phyloP scores from a whole-genome alignment of 2,329 filamentous ascomycete species.

The Penicillium sp. region DNA sequence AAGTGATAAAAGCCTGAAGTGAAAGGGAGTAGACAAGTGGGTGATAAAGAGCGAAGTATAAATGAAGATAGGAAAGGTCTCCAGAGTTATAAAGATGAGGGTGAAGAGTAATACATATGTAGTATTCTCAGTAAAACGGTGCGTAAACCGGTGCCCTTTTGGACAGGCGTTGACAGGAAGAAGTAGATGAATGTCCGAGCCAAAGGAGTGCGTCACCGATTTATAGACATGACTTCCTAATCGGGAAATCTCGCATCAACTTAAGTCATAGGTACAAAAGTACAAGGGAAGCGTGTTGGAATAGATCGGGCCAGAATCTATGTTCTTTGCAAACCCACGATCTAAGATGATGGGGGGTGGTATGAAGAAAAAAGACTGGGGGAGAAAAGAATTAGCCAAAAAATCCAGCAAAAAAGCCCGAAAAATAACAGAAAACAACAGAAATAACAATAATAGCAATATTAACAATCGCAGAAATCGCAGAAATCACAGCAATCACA shows the following conservation, averaged over 20 bases:
- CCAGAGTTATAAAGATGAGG: conserved; percentile 1
- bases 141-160: conserved; percentile 2
- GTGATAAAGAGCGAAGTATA: conserved; percentile 4
- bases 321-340: background rate
- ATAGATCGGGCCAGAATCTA: conserved; percentile 6
- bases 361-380: background rate
- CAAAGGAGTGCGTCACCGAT: conserved; percentile 19
- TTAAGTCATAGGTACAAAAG: background rate
- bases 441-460: background rate
- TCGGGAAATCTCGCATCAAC: conserved; percentile 11
- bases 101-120: background rate
- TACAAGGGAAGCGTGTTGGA: background rate
- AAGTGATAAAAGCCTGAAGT: background rate
- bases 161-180: conserved; percentile 6
- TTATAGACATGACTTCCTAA: conserved; percentile 17
- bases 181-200: conserved; percentile 10
- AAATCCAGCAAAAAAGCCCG: background rate
- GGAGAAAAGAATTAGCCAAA: background rate
- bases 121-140: background rate
- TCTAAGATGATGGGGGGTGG: background rate
- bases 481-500: background rate
- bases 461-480: conserved; percentile 6
- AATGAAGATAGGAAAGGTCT: background rate
- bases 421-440: background rate
- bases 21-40: conserved; percentile 4